phyloP scores from a whole-genome alignment of 108 stramenopile species.

The Pseudonitzschia pungens region DNA sequence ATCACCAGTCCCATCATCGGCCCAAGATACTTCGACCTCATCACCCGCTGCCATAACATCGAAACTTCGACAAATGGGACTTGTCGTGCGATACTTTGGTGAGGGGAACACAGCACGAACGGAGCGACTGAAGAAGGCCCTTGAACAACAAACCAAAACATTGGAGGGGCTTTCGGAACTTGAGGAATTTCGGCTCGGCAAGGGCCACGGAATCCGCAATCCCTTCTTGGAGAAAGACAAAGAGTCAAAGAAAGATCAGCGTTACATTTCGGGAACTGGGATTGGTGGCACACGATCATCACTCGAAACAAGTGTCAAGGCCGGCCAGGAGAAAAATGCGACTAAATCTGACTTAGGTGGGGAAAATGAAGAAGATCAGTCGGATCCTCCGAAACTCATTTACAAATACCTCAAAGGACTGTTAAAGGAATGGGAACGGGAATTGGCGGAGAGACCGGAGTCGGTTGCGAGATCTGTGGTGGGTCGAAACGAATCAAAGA shows the following conservation, averaged over 20 bases:
- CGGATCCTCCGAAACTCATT: slow-evolving; percentile 65
- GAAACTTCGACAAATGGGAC: slow-evolving; percentile 57
- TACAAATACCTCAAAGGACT: slow-evolving; percentile 84
- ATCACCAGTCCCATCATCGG: slow-evolving; percentile 7
- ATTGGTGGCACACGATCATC: neutral
- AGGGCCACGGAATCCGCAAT: slow-evolving; percentile 78
- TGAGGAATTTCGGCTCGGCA: slow-evolving; percentile 76
- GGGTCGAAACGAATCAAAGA: slow-evolving; percentile 89
- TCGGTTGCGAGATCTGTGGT: slow-evolving; percentile 53
- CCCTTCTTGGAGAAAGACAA: slow-evolving; percentile 63
- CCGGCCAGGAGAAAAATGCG: neutral
- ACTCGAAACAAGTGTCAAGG: neutral
- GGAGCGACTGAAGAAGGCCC: slow-evolving; percentile 49
- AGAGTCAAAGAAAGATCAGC: neutral
- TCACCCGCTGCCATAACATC: slow-evolving; percentile 37
- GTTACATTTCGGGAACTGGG: neutral
- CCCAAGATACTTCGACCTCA: neutral
- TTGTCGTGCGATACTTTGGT: slow-evolving; percentile 78
- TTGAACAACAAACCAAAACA: slow-evolving; percentile 49
- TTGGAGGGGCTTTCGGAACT: slow-evolving; percentile 51
- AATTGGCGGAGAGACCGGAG: slow-evolving; percentile 71
- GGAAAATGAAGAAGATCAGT: slow-evolving; percentile 22
- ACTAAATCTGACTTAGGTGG: neutral
- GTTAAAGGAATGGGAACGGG: slow-evolving; percentile 86
- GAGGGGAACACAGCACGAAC: slow-evolving; percentile 49